These are phyloP conservation scores for Prosopis cineraria DNA, from an alignment of 306 rosid species.

Conservation along the genomic window DNA sequence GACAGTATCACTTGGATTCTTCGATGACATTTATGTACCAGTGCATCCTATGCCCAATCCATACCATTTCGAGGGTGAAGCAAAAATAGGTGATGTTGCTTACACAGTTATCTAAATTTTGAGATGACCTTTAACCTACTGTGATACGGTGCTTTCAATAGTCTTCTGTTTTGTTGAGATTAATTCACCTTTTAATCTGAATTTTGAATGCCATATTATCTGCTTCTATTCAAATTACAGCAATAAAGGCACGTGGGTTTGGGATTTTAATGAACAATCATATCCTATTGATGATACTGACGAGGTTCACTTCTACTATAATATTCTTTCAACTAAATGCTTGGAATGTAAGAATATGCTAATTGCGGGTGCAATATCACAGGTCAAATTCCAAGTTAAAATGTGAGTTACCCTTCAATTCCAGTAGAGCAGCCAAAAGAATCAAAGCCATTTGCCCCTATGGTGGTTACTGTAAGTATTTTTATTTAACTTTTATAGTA, in stretches of 20 bases:
- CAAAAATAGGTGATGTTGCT: conserved; percentile 50
- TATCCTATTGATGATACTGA: conserved; percentile 49
- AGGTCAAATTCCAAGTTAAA: conserved; percentile 55
- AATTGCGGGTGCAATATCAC: conserved; percentile 33
- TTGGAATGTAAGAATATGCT: conserved; percentile 20
- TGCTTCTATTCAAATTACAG: conserved; percentile 42
- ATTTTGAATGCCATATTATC: conserved; percentile 12
- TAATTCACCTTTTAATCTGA: neutral
- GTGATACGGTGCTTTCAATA: neutral
- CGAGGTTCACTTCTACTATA: conserved; percentile 52
- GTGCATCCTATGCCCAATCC: conserved; percentile 57
- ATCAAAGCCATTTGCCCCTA: conserved; percentile 61
- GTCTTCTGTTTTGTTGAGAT: conserved; percentile 9
- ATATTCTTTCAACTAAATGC: conserved; percentile 12
- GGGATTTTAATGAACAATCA: conserved; percentile 49
- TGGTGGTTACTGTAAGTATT: conserved; percentile 55
- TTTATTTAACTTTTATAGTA: neutral
- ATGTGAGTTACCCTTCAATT: conserved; percentile 52
- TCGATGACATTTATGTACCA: conserved; percentile 77
- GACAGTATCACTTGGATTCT: conserved; percentile 87
- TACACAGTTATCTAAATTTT: conserved; percentile 19
- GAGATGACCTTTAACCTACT: neutral
- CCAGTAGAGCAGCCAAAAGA: conserved; percentile 59
- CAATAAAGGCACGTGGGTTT: conserved; percentile 56
- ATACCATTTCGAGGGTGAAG: conserved; percentile 46